Conservation (phyloP, 352 stramenopile species). For the Phytophthora boehmeriae region DNA sequence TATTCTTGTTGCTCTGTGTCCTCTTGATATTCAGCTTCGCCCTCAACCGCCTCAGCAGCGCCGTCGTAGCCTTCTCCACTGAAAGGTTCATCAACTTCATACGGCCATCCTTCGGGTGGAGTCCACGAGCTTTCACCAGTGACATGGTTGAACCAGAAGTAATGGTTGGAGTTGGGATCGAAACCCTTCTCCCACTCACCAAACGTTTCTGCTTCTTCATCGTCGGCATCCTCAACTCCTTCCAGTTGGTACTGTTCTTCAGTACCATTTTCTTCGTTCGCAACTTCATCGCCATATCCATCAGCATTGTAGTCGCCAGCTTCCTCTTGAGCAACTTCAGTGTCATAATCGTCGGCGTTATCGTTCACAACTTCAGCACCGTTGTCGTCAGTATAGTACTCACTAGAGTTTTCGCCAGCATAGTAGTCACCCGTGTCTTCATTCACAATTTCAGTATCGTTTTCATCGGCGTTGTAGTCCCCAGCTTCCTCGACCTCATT, state of each 20-base stretch:
- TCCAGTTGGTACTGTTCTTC: conserved; percentile 35
- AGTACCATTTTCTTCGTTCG: conserved; percentile 7
- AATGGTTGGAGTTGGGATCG: conserved; percentile 80
- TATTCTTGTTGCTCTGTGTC: conserved; percentile 17
- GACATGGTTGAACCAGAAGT: conserved; percentile 90
- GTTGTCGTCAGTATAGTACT: background rate
- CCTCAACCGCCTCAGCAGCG: conserved; percentile 7
- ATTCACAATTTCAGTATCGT: background rate
- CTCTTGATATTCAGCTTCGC: conserved; percentile 9
- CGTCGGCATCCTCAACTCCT: conserved; percentile 60
- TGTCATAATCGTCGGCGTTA: background rate
- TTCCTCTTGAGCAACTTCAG: conserved; percentile 10
- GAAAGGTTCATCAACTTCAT: conserved; percentile 69
- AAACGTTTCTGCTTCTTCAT: conserved; percentile 80
- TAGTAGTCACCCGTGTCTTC: no score
- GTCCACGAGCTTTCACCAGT: conserved; percentile 84
- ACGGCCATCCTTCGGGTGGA: conserved; percentile 76
- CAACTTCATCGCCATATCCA: conserved; percentile 9
- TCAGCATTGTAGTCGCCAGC: background rate
- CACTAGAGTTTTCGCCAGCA: no score
- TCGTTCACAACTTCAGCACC: background rate
- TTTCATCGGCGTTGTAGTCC: background rate
- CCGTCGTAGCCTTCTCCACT: conserved; percentile 33
- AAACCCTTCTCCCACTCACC: conserved; percentile 89
- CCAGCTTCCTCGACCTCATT: conserved; percentile 12